Conservation (phyloP, 2,329 filamentous ascomycete species). For the Rhytidhysteron rufulum region DNA sequence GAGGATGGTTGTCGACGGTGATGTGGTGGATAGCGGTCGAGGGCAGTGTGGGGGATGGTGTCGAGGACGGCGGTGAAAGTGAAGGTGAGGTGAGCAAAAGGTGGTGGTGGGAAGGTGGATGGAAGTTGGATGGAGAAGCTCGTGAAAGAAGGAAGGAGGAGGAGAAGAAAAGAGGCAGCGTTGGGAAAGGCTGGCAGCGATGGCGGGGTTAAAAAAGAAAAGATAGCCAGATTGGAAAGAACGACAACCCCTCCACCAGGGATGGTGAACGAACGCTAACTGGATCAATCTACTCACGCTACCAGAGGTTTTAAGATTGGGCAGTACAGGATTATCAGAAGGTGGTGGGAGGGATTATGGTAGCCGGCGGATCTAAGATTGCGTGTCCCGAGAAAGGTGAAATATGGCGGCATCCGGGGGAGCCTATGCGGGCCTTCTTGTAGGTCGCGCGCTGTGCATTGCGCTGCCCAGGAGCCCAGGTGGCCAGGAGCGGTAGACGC, state of each 20-base stretch:
- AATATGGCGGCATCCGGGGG: constrained; percentile 6
- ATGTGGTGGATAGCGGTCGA: too few species aligned
- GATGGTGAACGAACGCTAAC: constrained; percentile 26
- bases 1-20: constrained; percentile 3
- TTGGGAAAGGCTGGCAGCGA: constrained; percentile 7
- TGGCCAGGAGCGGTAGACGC: background rate
- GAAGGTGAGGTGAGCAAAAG: too few species aligned
- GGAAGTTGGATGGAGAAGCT: background rate
- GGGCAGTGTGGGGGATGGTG: constrained; percentile 6
- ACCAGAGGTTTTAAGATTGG: constrained; percentile 3
- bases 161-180: background rate
- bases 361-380: background rate
- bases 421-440: constrained; percentile 7
- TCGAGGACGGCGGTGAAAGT: constrained; percentile 8
- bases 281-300: constrained; percentile 16
- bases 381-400: constrained; percentile 6
- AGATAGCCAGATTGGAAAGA: constrained; percentile 17
- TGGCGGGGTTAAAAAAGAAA: constrained; percentile 26
- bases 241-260: constrained; percentile 19
- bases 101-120: background rate
- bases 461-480: too few species aligned
- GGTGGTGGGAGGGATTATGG: background rate
- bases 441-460: constrained; percentile 6
- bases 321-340: background rate
- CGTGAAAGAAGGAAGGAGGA: background rate